Percentiles rank a stretch among this genome's conserved stretches.
Conservation (phyloP, 306 rosid species). For the Aeschynomene evenia region DNA sequence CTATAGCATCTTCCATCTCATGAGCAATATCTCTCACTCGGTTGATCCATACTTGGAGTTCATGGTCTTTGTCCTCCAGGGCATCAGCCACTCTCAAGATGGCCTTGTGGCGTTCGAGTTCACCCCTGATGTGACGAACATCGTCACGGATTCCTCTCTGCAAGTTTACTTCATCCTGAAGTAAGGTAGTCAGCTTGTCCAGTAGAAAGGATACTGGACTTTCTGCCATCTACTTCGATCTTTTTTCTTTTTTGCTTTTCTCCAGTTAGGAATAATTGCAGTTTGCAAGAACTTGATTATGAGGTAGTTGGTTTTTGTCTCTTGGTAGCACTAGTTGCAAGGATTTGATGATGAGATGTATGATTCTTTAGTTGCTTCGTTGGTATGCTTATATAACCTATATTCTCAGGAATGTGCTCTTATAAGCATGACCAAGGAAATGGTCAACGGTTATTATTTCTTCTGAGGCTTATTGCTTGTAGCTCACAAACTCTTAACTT, state of each 20-base stretch:
- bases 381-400: conserved; percentile 18
- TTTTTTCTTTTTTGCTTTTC: not conserved
- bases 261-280: not conserved
- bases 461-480: not conserved
- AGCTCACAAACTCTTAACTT: not conserved
- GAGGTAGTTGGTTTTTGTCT: not conserved
- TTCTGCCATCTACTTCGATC: conserved; percentile 49
- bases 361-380: not conserved
- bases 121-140: conserved; percentile 40
- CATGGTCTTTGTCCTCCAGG: conserved; percentile 39
- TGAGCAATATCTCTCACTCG: conserved; percentile 45
- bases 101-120: conserved; percentile 41
- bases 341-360: not conserved
- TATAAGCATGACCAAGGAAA: not conserved
- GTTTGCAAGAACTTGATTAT: not conserved
- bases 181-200: conserved; percentile 37
- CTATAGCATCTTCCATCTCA: conserved; percentile 58
- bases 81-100: conserved; percentile 42
- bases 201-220: conserved; percentile 46
- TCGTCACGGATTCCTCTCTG: conserved; percentile 45
- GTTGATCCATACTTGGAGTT: conserved; percentile 49
- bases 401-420: conserved; percentile 5
- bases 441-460: conserved; percentile 17
- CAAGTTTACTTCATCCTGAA: conserved; percentile 42
- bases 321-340: not conserved